A percentile compares a stretch with the other conserved stretches of the same genome.
Conservation (phyloP, 83 land plant genomes). For the Thuja plicata region DNA sequence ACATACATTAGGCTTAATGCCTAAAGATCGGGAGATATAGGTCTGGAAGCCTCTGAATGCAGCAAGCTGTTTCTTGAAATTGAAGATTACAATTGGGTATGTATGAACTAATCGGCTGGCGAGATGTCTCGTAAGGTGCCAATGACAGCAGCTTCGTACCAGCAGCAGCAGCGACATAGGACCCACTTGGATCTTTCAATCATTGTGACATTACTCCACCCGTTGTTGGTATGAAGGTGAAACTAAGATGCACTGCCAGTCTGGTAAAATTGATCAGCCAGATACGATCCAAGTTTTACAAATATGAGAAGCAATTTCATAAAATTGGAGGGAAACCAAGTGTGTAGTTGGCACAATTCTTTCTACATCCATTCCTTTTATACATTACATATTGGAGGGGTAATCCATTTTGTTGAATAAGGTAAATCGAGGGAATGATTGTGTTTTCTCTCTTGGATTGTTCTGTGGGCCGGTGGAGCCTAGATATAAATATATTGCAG, state of each 20-base stretch:
- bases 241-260: background rate
- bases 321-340: background rate
- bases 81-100: background rate
- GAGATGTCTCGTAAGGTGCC: background rate
- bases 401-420: too few species aligned
- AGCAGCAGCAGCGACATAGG: background rate
- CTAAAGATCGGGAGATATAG: background rate
- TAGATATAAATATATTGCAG: too few species aligned
- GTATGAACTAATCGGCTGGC: constrained; percentile 4
- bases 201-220: background rate
- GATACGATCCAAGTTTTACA: background rate
- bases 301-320: background rate
- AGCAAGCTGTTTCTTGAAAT: background rate
- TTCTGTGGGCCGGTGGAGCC: too few species aligned
- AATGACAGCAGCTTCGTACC: background rate
- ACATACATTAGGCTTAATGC: background rate
- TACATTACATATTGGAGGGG: too few species aligned
- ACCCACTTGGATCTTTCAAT: constrained; percentile 9
- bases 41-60: background rate
- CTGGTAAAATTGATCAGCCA: background rate
- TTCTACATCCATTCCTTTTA: too few species aligned
- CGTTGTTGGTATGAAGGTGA: background rate
- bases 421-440: too few species aligned
- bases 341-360: too few species aligned
- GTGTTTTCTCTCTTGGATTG: too few species aligned